Percentiles rank a stretch among this genome's conserved stretches.
These are phyloP conservation scores for Corymbia maculata DNA, from an alignment of 345 rosid species.

Conservation along the genomic window DNA sequence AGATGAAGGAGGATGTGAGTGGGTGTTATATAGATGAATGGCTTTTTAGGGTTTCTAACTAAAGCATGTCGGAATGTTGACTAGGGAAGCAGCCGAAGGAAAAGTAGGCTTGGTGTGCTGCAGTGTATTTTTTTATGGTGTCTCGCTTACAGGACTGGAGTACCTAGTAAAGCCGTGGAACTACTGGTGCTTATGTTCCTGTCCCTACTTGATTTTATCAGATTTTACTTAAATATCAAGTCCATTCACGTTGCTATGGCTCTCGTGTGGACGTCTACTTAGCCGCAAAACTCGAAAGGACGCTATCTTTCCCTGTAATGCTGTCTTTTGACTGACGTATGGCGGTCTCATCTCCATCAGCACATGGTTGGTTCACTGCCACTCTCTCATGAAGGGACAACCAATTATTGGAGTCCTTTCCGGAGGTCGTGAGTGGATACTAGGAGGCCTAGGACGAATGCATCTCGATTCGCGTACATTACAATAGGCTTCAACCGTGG, in stretches of 20 bases:
- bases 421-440: too few species aligned
- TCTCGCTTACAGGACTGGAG: neutral
- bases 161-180: neutral
- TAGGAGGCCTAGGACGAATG: too few species aligned
- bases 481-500: too few species aligned
- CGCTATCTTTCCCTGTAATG: neutral
- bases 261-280: neutral
- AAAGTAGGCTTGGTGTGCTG: neutral
- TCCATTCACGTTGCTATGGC: neutral
- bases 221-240: neutral
- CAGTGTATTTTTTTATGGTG: neutral
- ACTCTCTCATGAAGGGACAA: too few species aligned
- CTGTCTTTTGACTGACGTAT: neutral
- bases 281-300: neutral
- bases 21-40: neutral
- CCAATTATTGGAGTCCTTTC: too few species aligned
- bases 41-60: neutral
- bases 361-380: neutral
- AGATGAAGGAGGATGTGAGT: neutral
- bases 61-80: conserved; percentile 12
- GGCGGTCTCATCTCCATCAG: neutral
- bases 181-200: neutral
- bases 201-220: neutral
- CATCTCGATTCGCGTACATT: too few species aligned
- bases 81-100: neutral